A percentile compares a stretch with the other conserved stretches of the same genome.
These are phyloP conservation scores for Bipolaris victoriae DNA, from an alignment of 2,329 filamentous ascomycete species.

Conservation along the genomic window DNA sequence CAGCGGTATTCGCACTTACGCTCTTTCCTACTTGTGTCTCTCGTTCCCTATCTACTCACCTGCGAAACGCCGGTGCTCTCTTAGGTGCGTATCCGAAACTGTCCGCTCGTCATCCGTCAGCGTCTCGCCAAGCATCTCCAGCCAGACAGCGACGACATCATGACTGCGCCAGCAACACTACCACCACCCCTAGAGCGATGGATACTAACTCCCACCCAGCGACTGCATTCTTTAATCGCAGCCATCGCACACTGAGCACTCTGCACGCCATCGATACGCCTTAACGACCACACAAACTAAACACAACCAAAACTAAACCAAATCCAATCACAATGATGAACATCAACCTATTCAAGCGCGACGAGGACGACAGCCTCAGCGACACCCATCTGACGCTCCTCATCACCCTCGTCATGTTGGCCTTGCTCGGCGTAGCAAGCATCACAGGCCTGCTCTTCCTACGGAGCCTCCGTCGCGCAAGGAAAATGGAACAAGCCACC, in stretches of 20 bases:
- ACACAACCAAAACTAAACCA: background rate
- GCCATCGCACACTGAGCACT: constrained; percentile 20
- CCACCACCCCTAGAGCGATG: constrained; percentile 5
- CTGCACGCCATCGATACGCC: constrained; percentile 31
- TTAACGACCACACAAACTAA: constrained; percentile 25
- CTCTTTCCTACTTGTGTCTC: constrained; percentile 44
- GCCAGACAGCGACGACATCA: constrained; percentile 1
- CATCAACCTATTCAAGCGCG: constrained; percentile 58
- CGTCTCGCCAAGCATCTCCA: constrained; percentile 28
- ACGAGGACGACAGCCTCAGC: constrained; percentile 59
- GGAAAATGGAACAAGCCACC: constrained; percentile 56
- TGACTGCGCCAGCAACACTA: constrained; percentile 18
- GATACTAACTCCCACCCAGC: constrained; percentile 33
- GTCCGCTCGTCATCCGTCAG: constrained; percentile 15
- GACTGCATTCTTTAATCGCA: constrained; percentile 37
- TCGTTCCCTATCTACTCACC: constrained; percentile 26
- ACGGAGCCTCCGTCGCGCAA: constrained; percentile 65
- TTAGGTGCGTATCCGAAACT: constrained; percentile 38
- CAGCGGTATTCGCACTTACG: constrained; percentile 59
- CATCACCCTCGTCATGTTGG: constrained; percentile 77
- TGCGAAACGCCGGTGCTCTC: constrained; percentile 22
- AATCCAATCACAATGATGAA: constrained; percentile 47
- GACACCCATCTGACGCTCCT: constrained; percentile 74
- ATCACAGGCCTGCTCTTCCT: constrained; percentile 73
- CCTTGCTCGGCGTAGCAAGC: constrained; percentile 73